phyloP scores from a whole-genome alignment of 2,329 filamentous ascomycete genomes.

The Penicillium digitatum region DNA sequence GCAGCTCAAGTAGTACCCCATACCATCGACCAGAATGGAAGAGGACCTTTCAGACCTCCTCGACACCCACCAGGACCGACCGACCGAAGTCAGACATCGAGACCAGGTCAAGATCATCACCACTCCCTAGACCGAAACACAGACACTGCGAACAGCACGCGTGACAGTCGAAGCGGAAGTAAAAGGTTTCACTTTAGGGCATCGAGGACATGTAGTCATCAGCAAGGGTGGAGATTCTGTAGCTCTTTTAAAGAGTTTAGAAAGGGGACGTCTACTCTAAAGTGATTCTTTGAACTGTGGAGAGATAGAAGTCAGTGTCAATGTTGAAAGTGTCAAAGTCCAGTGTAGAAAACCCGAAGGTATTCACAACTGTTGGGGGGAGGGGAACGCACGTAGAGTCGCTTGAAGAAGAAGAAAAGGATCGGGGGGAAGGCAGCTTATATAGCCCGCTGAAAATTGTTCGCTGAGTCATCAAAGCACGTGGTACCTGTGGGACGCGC shows the following conservation, averaged over 20 bases:
- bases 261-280: constrained; percentile 92
- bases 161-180: constrained; percentile 44
- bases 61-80: constrained; percentile 72
- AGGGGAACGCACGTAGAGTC: constrained; percentile 10
- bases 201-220: constrained; percentile 84
- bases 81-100: constrained; percentile 70
- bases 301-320: constrained; percentile 18
- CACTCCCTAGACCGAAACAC: constrained; percentile 69
- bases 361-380: constrained; percentile 3
- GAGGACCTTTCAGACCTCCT: constrained; percentile 82
- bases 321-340: background rate
- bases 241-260: constrained; percentile 89
- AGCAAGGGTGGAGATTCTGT: constrained; percentile 90
- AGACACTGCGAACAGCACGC: constrained; percentile 34
- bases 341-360: background rate
- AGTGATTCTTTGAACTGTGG: constrained; percentile 73
- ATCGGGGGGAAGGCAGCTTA: background rate
- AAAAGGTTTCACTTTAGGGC: constrained; percentile 79
- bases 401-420: constrained; percentile 11
- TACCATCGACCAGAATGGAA: constrained; percentile 47
- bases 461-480: background rate
- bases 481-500: background rate
- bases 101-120: constrained; percentile 90
- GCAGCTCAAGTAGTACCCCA: too few species aligned
- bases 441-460: constrained; percentile 3